Evolutionary conservation across 2,329 filamentous ascomycete genomes (phyloP).

Genomic region (Fusarium subglutinans): DNA sequence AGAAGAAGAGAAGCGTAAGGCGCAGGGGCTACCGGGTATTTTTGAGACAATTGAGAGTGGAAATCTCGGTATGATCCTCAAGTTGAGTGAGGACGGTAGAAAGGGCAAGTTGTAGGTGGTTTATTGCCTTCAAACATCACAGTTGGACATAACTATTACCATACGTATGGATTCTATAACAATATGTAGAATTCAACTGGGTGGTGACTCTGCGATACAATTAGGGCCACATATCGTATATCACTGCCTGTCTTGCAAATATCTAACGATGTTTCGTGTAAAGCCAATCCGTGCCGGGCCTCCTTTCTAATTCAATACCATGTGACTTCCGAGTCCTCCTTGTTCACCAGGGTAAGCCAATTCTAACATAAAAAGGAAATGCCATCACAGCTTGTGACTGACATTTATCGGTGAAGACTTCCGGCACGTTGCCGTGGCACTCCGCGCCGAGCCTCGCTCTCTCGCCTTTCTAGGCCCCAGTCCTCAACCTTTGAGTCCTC

Average conservation of each 20-base stretch:
- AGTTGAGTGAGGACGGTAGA: neutral
- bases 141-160: fast-evolving
- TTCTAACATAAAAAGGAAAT: too few relatives aligned
- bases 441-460: neutral
- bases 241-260: fast-evolving
- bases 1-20: neutral
- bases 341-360: too few relatives aligned
- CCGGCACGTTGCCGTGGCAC: neutral
- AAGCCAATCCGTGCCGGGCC: fast-evolving
- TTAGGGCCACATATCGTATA: fast-evolving
- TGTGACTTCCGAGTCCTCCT: neutral
- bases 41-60: neutral
- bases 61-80: fast-evolving
- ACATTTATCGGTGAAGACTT: neutral
- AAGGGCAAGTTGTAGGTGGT: neutral
- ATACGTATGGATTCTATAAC: fast-evolving
- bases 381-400: neutral
- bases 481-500: neutral
- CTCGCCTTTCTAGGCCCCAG: neutral
- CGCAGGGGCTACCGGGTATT: neutral
- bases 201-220: fast-evolving
- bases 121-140: fast-evolving
- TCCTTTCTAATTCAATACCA: neutral
- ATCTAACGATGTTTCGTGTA: fast-evolving
- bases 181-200: fast-evolving